phyloP scores from a whole-genome alignment of 345 rosid species.

The Linum lewisii region DNA sequence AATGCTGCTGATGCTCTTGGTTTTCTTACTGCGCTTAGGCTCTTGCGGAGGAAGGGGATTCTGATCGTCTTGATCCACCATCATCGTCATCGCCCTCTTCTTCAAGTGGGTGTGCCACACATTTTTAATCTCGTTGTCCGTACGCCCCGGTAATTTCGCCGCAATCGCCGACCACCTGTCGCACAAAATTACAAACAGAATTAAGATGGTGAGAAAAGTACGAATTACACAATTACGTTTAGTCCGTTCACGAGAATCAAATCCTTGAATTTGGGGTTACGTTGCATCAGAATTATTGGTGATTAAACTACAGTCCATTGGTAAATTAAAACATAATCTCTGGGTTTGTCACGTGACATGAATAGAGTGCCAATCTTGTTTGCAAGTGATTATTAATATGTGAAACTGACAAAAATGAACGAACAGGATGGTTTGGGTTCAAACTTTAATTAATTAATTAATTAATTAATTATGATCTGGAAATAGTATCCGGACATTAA shows the following conservation, averaged over 20 bases:
- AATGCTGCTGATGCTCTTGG: no score
- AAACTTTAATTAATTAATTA: no score
- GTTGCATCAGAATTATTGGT: no score
- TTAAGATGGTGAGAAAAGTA: no score
- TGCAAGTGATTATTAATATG: background rate
- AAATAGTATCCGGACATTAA: background rate
- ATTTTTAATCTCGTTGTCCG: constrained; percentile 37
- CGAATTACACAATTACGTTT: no score
- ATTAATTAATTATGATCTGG: background rate
- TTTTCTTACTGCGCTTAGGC: background rate
- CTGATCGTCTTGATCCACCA: background rate
- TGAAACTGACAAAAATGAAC: no score
- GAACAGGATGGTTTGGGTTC: background rate
- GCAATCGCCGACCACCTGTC: constrained; percentile 85
- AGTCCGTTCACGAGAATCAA: no score
- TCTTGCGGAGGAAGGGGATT: background rate
- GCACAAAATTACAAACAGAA: background rate
- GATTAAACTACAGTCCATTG: no score
- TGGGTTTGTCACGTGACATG: background rate
- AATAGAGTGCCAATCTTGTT: background rate
- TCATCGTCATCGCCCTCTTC: constrained; percentile 25
- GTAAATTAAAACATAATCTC: no score
- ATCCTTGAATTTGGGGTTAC: no score
- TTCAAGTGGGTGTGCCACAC: constrained; percentile 72
- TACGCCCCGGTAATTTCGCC: constrained; percentile 64